Percentiles rank a stretch among this genome's conserved stretches.
These are phyloP conservation scores for Alternaria solani DNA, from an alignment of 2,329 filamentous ascomycete genomes.

Conservation along the genomic window DNA sequence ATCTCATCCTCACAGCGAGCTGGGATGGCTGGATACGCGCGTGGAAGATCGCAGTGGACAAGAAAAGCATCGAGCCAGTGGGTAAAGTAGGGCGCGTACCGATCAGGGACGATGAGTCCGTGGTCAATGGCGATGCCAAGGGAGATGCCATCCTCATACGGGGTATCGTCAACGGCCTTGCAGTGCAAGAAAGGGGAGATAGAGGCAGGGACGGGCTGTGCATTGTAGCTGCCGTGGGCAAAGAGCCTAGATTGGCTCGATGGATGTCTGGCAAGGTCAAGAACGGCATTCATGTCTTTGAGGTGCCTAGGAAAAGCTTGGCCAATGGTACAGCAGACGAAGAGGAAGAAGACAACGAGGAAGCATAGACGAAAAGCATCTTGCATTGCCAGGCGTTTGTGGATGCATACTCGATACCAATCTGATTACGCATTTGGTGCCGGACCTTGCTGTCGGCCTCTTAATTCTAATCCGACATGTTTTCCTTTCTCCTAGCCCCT, in stretches of 20 bases:
- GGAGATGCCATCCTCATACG: slow-evolving; percentile 57
- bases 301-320: slow-evolving; percentile 65
- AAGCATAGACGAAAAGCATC: slow-evolving; percentile 11
- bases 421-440: slow-evolving; percentile 15
- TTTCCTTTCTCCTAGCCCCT: neutral
- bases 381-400: slow-evolving; percentile 18
- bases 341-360: slow-evolving; percentile 7
- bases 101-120: slow-evolving; percentile 20
- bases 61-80: slow-evolving; percentile 76
- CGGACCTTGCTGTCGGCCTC: neutral
- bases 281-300: slow-evolving; percentile 89
- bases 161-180: slow-evolving; percentile 88
- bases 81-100: slow-evolving; percentile 67
- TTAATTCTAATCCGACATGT: neutral
- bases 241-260: slow-evolving; percentile 83
- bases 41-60: slow-evolving; percentile 79
- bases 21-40: slow-evolving; percentile 90
- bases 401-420: slow-evolving; percentile 30
- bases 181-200: slow-evolving; percentile 84
- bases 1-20: slow-evolving; percentile 88
- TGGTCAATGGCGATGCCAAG: slow-evolving; percentile 19
- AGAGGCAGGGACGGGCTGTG: slow-evolving; percentile 77
- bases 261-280: slow-evolving; percentile 76
- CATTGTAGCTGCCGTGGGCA: slow-evolving; percentile 84
- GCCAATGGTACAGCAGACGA: slow-evolving; percentile 27